Conservation (phyloP, 805 yeast species). For the Kazachstania psychrophila region DNA sequence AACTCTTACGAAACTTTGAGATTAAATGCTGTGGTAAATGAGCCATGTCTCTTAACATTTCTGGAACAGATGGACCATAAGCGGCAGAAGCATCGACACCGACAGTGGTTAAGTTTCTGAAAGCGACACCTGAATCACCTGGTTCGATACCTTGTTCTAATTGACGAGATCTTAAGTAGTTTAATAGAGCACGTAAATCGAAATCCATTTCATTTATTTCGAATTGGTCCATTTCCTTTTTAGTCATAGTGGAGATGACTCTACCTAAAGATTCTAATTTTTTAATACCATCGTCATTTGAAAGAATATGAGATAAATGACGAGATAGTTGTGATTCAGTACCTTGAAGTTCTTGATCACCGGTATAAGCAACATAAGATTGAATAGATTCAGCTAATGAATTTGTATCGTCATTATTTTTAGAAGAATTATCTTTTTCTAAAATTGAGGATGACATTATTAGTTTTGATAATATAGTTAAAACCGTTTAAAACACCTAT, state of each 20-base stretch:
- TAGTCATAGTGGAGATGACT: slow-evolving; percentile 41
- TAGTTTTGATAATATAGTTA: no score
- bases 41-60: slow-evolving; percentile 31
- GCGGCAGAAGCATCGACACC: slow-evolving; percentile 48
- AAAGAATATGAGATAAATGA: slow-evolving; percentile 25
- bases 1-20: slow-evolving; percentile 26
- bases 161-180: slow-evolving; percentile 33
- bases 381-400: slow-evolving; percentile 4
- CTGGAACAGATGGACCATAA: slow-evolving; percentile 39
- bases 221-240: slow-evolving; percentile 36
- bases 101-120: slow-evolving; percentile 36
- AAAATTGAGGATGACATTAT: no score
- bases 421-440: slow-evolving; percentile 2
- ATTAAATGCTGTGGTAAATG: slow-evolving; percentile 22
- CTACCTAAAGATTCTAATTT: slow-evolving; percentile 43
- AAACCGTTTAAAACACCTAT: no score
- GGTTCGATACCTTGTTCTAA: slow-evolving; percentile 40
- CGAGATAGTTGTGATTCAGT: slow-evolving; percentile 5
- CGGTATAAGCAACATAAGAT: slow-evolving; percentile 1
- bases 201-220: slow-evolving; percentile 39
- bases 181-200: slow-evolving; percentile 36
- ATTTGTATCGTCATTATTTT: slow-evolving; percentile 2
- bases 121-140: slow-evolving; percentile 43
- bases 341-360: slow-evolving; percentile 3
- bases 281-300: slow-evolving; percentile 31